Percentiles rank a stretch among this genome's conserved stretches.
Conservation (phyloP, 31 red algal species). For the Endocladia muricata region DNA sequence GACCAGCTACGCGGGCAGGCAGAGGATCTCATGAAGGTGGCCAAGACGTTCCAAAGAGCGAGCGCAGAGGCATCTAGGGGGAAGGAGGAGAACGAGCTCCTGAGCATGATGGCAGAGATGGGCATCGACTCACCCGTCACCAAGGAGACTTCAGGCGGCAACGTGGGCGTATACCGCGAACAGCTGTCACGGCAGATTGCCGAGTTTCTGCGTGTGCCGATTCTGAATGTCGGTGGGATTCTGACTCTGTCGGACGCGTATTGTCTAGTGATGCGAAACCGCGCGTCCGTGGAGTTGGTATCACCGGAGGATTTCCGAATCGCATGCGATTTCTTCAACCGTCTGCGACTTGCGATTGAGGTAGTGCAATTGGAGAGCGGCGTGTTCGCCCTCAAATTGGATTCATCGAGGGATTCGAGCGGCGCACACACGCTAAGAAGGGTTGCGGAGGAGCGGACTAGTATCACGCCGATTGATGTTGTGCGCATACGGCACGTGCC, state of each 20-base stretch:
- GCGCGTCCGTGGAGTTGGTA: conserved; percentile 57
- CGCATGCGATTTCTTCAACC: conserved; percentile 34
- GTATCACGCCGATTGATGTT: conserved; percentile 41
- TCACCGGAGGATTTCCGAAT: conserved; percentile 61
- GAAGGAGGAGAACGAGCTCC: conserved; percentile 50
- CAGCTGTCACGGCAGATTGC: conserved; percentile 43
- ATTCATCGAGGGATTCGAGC: conserved; percentile 24
- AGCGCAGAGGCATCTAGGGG: not conserved
- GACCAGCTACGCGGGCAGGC: conserved; percentile 38
- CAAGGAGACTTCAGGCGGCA: conserved; percentile 36
- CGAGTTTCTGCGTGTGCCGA: conserved; percentile 24
- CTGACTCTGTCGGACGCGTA: conserved; percentile 67
- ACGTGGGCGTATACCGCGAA: conserved; percentile 38
- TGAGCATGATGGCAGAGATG: conserved; percentile 66
- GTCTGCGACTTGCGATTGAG: conserved; percentile 17
- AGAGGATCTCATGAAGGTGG: conserved; percentile 43
- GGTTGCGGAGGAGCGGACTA: conserved; percentile 41
- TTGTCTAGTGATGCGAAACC: conserved; percentile 51
- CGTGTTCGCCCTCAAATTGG: conserved; percentile 30
- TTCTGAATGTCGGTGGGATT: conserved; percentile 36
- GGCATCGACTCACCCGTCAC: conserved; percentile 61
- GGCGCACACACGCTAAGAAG: conserved; percentile 22
- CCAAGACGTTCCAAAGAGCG: conserved; percentile 9
- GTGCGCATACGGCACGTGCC: conserved; percentile 24
- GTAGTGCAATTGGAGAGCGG: conserved; percentile 49